Percentiles rank a stretch among this genome's conserved stretches.
These are phyloP conservation scores for Exserohilum turcica DNA, from an alignment of 2,329 filamentous ascomycete species.

Conservation along the genomic window DNA sequence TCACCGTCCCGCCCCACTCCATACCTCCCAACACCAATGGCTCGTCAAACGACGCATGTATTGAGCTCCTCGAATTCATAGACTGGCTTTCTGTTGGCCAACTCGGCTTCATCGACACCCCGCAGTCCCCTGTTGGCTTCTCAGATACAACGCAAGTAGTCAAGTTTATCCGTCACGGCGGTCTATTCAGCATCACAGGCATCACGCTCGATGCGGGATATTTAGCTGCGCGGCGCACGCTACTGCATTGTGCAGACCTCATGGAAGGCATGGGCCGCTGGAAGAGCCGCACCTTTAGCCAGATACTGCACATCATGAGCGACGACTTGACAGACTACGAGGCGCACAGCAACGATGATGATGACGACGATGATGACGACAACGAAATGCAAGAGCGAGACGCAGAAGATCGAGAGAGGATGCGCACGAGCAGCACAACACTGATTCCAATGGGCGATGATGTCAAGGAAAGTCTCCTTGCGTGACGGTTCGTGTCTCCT, in stretches of 20 bases:
- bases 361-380: neutral
- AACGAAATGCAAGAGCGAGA: neutral
- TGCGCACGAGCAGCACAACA: neutral
- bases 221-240: slow-evolving; percentile 56
- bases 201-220: slow-evolving; percentile 57
- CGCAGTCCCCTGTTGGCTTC: slow-evolving; percentile 21
- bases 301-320: slow-evolving; percentile 62
- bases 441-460: neutral
- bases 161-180: slow-evolving; percentile 57
- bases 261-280: slow-evolving; percentile 60
- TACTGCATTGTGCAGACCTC: slow-evolving; percentile 59
- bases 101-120: slow-evolving; percentile 51
- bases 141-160: slow-evolving; percentile 43
- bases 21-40: slow-evolving; percentile 32
- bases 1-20: slow-evolving; percentile 48
- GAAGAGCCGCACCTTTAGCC: slow-evolving; percentile 57
- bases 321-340: slow-evolving; percentile 53
- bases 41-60: slow-evolving; percentile 30
- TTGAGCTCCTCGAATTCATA: slow-evolving; percentile 58
- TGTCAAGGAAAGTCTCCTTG: neutral
- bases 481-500: slow-evolving; percentile 37
- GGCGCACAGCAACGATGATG: slow-evolving; percentile 13
- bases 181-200: slow-evolving; percentile 55
- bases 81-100: slow-evolving; percentile 56
- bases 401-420: neutral